Evolutionary conservation across 352 stramenopile genomes (phyloP), one percentile per base, ranked within the genome.

Genomic region (Phytophthora kernoviae): DNA sequence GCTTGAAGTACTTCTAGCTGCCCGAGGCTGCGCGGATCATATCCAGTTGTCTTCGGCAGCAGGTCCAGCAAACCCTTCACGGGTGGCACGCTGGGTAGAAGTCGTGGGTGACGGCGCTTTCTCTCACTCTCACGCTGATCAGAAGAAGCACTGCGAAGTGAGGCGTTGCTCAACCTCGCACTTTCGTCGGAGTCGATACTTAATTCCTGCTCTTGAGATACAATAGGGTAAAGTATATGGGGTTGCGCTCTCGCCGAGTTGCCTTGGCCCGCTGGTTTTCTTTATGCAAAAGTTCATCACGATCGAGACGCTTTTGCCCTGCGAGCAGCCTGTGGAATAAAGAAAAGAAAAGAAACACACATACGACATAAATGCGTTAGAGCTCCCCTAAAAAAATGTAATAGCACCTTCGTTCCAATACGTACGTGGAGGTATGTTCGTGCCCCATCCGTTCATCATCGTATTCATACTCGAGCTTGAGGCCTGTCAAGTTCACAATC

Each of bases 381-480:
- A 7, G 24, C 24, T 6, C 24, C 3, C 24, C 12, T 41, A 9
- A 15, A 43, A 39, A 17, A 1, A 43, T 4, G 33, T 17, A 43
- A 21, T 21, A 48, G 52, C 39, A 11, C 21, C 33, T 9, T 10
- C 20, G 46, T 58, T 9, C 37, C 26, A 55, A 54, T 21, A 71
- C 75, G 49, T 78, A 81, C 80, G 76, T 78, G 7, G 77, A 91
- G 15, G 66, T 56, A 51, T 96, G 85, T 42, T 94, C 87, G 26
- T 77, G 65, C 6, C 71, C 75, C 27, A 83, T 83, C 48, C 73
- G 72, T n/a, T 91, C 84, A 54, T 90, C 73, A 30, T 94, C 87
- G 41, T 87, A 89, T 68, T 91, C 81, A 55, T 88, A 94, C 46
- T 96, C 87, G 11, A 96, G 70, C 62, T 91, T 85, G 8, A 96